A percentile compares a stretch with the other conserved stretches of the same genome.
Evolutionary conservation across 202 grass and related monocot species (phyloP).

Genomic region (Cymbopogon flexuosus): DNA sequence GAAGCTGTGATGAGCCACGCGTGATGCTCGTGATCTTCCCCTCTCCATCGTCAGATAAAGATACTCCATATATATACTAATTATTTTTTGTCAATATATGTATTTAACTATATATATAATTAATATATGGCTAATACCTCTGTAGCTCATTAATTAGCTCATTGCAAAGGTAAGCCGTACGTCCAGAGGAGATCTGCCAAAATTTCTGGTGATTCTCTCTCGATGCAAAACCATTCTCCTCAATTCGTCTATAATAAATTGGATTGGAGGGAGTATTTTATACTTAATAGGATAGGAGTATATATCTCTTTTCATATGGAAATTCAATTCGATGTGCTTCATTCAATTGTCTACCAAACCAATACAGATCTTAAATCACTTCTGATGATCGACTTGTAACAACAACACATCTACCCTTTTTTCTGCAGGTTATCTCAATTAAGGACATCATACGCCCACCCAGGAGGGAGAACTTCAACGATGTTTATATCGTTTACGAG

Average conservation of each 20-base stretch:
- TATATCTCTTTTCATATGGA: background rate
- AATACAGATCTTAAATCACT: too few species aligned
- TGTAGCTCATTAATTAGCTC: conserved; percentile 37
- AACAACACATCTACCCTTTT: background rate
- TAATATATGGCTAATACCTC: conserved; percentile 27
- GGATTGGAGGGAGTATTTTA: too few species aligned
- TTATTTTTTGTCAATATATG: conserved; percentile 8
- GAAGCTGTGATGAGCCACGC: background rate
- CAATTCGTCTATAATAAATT: background rate
- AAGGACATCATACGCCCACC: conserved; percentile 99
- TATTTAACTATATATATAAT: conserved; percentile 10
- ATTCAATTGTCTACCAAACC: background rate
- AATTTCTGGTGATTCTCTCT: conserved; percentile 51
- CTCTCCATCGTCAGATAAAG: background rate
- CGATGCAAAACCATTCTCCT: conserved; percentile 9
- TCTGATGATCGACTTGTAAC: too few species aligned
- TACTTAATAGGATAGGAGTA: too few species aligned
- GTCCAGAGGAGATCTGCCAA: conserved; percentile 37
- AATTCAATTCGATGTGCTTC: background rate
- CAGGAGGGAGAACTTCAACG: conserved; percentile 90
- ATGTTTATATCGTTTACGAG: conserved; percentile 95
- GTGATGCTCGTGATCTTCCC: background rate
- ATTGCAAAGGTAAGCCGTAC: conserved; percentile 45
- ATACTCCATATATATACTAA: background rate
- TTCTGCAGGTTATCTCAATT: conserved; percentile 71